A percentile compares a stretch with the other conserved stretches of the same genome.
Conservation (phyloP, 768 basidiomycete genomes). For the Cubamyces sp. region DNA sequence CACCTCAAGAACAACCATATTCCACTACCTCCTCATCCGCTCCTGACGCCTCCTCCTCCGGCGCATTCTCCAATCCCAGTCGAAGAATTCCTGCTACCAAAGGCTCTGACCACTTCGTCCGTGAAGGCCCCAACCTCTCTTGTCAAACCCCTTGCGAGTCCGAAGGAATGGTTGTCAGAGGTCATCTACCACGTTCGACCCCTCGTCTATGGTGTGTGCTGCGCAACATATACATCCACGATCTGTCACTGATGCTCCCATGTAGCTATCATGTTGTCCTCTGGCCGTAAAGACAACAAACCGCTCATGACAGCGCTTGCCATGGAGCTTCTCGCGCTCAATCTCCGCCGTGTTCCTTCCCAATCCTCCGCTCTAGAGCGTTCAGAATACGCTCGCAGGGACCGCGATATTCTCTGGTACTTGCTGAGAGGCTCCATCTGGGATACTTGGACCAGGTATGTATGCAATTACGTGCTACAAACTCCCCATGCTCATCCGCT, state of each 20-base stretch:
- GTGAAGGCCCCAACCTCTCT: constrained; percentile 75
- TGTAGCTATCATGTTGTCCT: constrained; percentile 44
- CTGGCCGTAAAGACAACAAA: constrained; percentile 51
- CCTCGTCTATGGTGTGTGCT: constrained; percentile 68
- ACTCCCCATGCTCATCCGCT: constrained; percentile 5
- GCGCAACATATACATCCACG: background rate
- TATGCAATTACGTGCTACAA: background rate
- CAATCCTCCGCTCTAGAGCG: constrained; percentile 68
- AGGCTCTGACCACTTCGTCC: constrained; percentile 72
- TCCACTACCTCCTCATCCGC: constrained; percentile 64
- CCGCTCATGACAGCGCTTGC: constrained; percentile 67
- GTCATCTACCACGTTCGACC: constrained; percentile 72
- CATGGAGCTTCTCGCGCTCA: constrained; percentile 76
- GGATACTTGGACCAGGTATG: constrained; percentile 73
- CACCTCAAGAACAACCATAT: constrained; percentile 81
- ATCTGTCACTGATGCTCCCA: background rate
- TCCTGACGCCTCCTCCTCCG: constrained; percentile 58
- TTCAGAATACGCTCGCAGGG: constrained; percentile 79
- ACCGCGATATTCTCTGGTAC: constrained; percentile 84
- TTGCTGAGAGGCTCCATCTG: constrained; percentile 86
- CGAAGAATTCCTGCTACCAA: constrained; percentile 83
- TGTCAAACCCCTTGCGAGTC: constrained; percentile 59
- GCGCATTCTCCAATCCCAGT: constrained; percentile 57
- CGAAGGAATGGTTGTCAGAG: constrained; percentile 79
- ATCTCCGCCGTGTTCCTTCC: constrained; percentile 68